These are phyloP conservation scores for Xylariomycetidae sp. DNA, from an alignment of 2,329 filamentous ascomycete species.

Conservation along the genomic window DNA sequence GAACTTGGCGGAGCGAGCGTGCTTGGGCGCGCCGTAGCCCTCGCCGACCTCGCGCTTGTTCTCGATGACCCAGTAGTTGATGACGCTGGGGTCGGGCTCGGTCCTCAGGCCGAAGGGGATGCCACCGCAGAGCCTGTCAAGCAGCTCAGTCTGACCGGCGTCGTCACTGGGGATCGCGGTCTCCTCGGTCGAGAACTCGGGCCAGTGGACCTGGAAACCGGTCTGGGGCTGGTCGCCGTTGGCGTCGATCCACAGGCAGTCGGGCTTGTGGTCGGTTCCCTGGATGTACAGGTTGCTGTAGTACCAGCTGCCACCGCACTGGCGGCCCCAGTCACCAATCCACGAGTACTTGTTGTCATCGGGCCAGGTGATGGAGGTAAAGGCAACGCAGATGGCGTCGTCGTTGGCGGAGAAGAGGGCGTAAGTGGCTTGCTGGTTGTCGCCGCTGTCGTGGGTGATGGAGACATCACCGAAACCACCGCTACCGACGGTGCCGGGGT, in stretches of 20 bases:
- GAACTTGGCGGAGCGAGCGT: conserved; percentile 7
- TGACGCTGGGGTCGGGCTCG: conserved; percentile 12
- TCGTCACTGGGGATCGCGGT: conserved; percentile 6
- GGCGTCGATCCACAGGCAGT: conserved; percentile 21
- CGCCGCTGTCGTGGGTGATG: conserved; percentile 11
- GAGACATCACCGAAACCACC: conserved; percentile 16
- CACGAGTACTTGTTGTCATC: conserved; percentile 15
- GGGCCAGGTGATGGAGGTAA: conserved; percentile 12
- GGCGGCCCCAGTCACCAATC: conserved; percentile 20
- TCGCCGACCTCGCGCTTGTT: neutral
- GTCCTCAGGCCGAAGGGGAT: conserved; percentile 15
- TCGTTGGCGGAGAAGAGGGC: conserved; percentile 22
- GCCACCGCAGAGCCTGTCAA: conserved; percentile 6
- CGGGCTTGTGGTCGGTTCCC: conserved; percentile 7
- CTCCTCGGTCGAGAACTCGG: conserved; percentile 15
- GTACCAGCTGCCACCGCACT: conserved; percentile 20
- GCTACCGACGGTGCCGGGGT: conserved; percentile 13
- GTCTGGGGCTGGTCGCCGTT: conserved; percentile 20
- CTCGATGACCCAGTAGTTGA: conserved; percentile 10
- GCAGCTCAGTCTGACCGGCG: conserved; percentile 1
- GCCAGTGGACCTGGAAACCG: conserved; percentile 27
- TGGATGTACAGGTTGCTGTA: conserved; percentile 17
- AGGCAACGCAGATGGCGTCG: conserved; percentile 21
- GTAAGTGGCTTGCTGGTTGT: conserved; percentile 17
- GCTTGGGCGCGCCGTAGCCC: conserved; percentile 5